Conservation (phyloP, 2,329 filamentous ascomycete genomes). For the Diaporthe citriasiana region DNA sequence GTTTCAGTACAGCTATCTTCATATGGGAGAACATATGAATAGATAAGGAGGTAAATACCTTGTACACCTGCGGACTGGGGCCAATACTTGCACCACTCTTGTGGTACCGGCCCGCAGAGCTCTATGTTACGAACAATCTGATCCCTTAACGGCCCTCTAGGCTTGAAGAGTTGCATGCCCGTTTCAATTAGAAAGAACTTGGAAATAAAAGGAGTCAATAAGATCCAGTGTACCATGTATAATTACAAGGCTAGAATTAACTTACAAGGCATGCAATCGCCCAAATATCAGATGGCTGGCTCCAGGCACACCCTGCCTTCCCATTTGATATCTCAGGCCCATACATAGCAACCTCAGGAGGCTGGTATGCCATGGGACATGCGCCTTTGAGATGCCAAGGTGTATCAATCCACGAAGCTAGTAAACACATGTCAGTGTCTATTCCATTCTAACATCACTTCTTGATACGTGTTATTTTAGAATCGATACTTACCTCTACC, state of each 20-base stretch:
- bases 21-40: not conserved
- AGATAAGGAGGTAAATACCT: not conserved
- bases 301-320: not conserved
- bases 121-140: slow-evolving; percentile 2
- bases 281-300: slow-evolving; percentile 3
- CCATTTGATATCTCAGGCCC: slow-evolving; percentile 10
- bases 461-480: not conserved
- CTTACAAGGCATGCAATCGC: not conserved
- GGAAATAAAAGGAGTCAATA: not conserved
- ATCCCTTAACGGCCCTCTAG: not conserved
- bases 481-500: not conserved
- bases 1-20: not conserved
- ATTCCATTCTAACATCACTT: not conserved
- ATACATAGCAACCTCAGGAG: not conserved
- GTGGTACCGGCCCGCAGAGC: slow-evolving; percentile 4
- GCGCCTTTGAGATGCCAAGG: not conserved
- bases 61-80: not conserved
- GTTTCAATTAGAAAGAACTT: slow-evolving; percentile 8
- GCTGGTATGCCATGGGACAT: not conserved
- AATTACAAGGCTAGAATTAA: not conserved
- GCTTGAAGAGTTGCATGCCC: not conserved
- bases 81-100: slow-evolving; percentile 4
- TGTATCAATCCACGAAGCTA: slow-evolving; percentile 1
- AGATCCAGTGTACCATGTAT: not conserved
- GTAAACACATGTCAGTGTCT: not conserved